These are phyloP conservation scores for Moricandia moricandioides DNA, from an alignment of 345 rosid genomes.

Conservation along the genomic window DNA sequence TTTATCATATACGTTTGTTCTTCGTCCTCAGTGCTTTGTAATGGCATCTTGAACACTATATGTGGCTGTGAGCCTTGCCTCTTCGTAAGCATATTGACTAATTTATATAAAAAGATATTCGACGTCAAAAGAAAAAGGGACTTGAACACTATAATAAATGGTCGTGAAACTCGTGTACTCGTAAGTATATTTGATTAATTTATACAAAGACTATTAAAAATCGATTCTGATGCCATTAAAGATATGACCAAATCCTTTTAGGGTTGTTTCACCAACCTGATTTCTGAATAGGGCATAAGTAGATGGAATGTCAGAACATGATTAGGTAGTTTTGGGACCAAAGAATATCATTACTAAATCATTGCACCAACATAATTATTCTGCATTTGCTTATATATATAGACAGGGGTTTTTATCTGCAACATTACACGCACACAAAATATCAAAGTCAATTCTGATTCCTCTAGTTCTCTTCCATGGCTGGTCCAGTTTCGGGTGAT, in stretches of 20 bases:
- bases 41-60: neutral
- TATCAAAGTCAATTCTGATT: constrained; percentile 13
- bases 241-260: neutral
- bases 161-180: too few species aligned
- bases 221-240: neutral
- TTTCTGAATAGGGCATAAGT: neutral
- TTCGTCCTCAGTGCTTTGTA: neutral
- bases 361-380: neutral
- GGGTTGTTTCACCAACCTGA: neutral
- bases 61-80: neutral
- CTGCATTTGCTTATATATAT: neutral
- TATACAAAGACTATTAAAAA: neutral
- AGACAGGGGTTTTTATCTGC: neutral
- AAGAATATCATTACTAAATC: neutral
- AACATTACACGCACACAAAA: neutral
- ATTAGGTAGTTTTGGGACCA: neutral
- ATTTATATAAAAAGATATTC: neutral
- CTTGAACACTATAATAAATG: too few species aligned
- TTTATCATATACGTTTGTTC: neutral
- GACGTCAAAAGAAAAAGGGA: too few species aligned
- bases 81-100: neutral
- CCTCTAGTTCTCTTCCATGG: constrained; percentile 18
- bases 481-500: constrained; percentile 9
- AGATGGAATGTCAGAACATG: neutral
- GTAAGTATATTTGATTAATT: neutral